Evolutionary conservation across 2,329 filamentous ascomycete genomes (phyloP), one percentile per base, ranked within the genome.

Genomic region (Aspergillus amoenus): DNA sequence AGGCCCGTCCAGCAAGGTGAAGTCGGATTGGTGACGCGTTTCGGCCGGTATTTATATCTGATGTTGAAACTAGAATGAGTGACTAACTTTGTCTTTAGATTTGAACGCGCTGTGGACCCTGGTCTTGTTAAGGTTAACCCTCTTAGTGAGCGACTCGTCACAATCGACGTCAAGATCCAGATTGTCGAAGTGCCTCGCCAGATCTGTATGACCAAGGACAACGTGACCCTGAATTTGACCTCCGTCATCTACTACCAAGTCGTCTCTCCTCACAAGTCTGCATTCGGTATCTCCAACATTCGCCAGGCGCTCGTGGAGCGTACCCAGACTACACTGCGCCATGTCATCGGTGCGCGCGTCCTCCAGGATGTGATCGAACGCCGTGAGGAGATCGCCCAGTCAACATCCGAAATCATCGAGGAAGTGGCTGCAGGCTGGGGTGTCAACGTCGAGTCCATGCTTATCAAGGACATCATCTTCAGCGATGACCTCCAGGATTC

Each of bases 161-260:
- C 95, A 69, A 89, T 99, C 72, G 94, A 99, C 75, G 94, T 99
- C 79, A 99, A 97, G 86, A 97, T 97, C 67, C 94, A 99, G 79
- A 97, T 96, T 64, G 91, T 95, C 74, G 78, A 99, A 81, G 94
- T 99, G 22, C 93, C 93, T 17, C 87, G 93, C 78, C 94, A 99
- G 78, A 87, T 93, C 61, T 97, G 94, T 82, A 99, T 99, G 93
- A 99, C 94, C 75, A 97, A 97, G 81, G 94, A 99, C 82, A 99
- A 99, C 70, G 94, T 97, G 62, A 96, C 90, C 45, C 83, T 99
- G 42, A 88, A 93, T 68, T 83, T 99, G 65, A 97, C 93, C 47
- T 96, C 91, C 5, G 94, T 99, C 73, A 97, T 99, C 79, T 99
- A 99, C 84, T 99, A 99, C 81, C 93, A 96, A 82, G 93, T 99